These are phyloP conservation scores for Nakaseomyces nivariensis DNA, from an alignment of 1,139 yeast genomes.

Conservation along the genomic window DNA sequence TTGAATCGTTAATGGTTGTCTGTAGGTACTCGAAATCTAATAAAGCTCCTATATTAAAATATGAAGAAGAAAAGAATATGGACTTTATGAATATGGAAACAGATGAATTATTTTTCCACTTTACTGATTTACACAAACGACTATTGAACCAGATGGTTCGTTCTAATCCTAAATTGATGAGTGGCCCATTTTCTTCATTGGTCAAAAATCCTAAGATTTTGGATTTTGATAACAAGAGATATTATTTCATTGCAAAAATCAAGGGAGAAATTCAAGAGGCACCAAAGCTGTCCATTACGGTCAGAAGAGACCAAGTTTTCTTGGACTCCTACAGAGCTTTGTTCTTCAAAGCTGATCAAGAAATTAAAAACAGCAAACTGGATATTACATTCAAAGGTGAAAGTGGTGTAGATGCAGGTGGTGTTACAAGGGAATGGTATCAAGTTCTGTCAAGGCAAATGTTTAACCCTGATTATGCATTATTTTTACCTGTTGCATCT, in stretches of 20 bases:
- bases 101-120: slow-evolving; percentile 71
- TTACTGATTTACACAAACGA: slow-evolving; percentile 85
- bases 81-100: slow-evolving; percentile 71
- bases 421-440: slow-evolving; percentile 95
- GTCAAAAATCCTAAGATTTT: slow-evolving; percentile 82
- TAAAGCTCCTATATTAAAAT: slow-evolving; percentile 32
- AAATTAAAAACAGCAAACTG: slow-evolving; percentile 62
- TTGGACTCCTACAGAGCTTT: slow-evolving; percentile 81
- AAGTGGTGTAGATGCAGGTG: slow-evolving; percentile 97
- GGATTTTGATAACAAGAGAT: slow-evolving; percentile 90
- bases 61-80: slow-evolving; percentile 49
- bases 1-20: slow-evolving; percentile 90
- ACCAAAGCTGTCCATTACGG: slow-evolving; percentile 49
- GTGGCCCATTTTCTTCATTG: slow-evolving; percentile 89
- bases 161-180: slow-evolving; percentile 84
- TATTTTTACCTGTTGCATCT: slow-evolving; percentile 84
- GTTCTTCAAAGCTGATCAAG: slow-evolving; percentile 71
- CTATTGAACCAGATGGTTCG: slow-evolving; percentile 88
- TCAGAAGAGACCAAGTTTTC: slow-evolving; percentile 85
- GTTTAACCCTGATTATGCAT: slow-evolving; percentile 93
- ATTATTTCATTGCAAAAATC: slow-evolving; percentile 68
- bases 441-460: slow-evolving; percentile 90
- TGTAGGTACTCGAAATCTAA: slow-evolving; percentile 65
- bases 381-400: slow-evolving; percentile 85
- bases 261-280: slow-evolving; percentile 40